phyloP scores from a whole-genome alignment of 2,329 filamentous ascomycete genomes.

The Paraphoma sp. region DNA sequence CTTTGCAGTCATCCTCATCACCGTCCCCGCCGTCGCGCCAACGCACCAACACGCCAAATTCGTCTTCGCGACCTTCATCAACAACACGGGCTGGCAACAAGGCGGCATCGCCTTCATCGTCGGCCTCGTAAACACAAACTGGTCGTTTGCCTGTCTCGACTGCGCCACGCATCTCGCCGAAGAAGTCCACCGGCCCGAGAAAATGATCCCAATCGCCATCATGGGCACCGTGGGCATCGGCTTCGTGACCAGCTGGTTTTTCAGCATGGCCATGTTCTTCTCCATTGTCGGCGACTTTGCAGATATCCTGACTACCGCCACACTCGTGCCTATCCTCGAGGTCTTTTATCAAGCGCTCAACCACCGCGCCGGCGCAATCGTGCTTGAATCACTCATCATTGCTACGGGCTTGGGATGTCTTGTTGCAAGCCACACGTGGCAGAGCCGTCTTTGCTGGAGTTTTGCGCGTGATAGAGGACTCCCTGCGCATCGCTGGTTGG shows the following conservation, averaged over 20 bases:
- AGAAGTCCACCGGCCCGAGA: constrained; percentile 56
- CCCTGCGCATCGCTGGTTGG: constrained; percentile 52
- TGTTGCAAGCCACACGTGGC: constrained; percentile 58
- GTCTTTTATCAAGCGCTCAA: constrained; percentile 55
- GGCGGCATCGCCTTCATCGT: constrained; percentile 60
- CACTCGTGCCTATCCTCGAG: constrained; percentile 56
- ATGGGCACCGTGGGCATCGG: constrained; percentile 58
- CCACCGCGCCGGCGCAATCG: constrained; percentile 54
- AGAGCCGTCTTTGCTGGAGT: constrained; percentile 59
- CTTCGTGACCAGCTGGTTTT: constrained; percentile 58
- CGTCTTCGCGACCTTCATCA: constrained; percentile 61
- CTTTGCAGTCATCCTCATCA: constrained; percentile 58
- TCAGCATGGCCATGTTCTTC: constrained; percentile 58
- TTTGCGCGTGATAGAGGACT: constrained; percentile 60
- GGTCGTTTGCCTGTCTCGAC: constrained; percentile 59
- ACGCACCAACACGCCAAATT: constrained; percentile 55
- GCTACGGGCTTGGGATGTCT: constrained; percentile 57
- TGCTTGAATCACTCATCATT: constrained; percentile 55
- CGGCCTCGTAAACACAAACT: constrained; percentile 60
- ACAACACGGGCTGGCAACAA: constrained; percentile 57
- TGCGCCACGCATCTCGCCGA: constrained; percentile 60
- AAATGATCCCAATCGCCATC: constrained; percentile 58
- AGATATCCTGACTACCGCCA: constrained; percentile 48
- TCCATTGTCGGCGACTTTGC: constrained; percentile 55
- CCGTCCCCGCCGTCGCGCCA: constrained; percentile 53